A percentile compares a stretch with the other conserved stretches of the same genome.
Evolutionary conservation across 164 flowering plant genomes (phyloP).

Genomic region (Buxus sempervirens): DNA sequence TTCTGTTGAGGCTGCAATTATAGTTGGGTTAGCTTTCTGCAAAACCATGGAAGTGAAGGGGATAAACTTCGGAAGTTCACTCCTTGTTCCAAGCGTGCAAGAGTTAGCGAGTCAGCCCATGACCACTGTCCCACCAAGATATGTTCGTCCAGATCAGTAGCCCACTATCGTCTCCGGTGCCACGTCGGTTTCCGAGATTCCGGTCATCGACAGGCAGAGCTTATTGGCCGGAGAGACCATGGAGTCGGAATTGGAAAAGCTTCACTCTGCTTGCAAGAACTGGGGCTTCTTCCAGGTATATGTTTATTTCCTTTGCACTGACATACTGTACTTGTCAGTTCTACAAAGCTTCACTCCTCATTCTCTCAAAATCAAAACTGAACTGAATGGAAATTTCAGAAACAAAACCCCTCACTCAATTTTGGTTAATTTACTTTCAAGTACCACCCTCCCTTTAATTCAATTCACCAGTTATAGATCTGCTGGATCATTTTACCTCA

Average conservation of each 20-base stretch:
- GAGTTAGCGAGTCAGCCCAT: constrained; percentile 19
- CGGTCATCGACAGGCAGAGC: constrained; percentile 26
- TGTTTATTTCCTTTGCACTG: background rate
- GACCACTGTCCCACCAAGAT: constrained; percentile 15
- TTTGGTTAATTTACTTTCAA: background rate
- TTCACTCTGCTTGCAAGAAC: constrained; percentile 32
- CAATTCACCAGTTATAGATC: no score
- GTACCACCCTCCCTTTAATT: no score
- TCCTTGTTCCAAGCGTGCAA: constrained; percentile 25
- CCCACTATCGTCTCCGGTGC: constrained; percentile 6
- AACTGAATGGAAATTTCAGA: background rate
- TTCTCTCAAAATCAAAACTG: background rate
- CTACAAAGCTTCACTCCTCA: no score
- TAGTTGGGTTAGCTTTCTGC: background rate
- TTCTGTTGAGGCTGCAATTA: no score
- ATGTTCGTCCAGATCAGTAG: constrained; percentile 19
- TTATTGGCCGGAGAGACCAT: constrained; percentile 1
- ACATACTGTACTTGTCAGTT: no score
- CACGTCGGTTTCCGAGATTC: constrained; percentile 18
- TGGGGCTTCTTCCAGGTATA: constrained; percentile 48
- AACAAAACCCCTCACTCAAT: no score
- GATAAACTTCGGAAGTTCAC: constrained; percentile 10
- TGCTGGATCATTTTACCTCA: no score
- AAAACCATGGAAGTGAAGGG: background rate
- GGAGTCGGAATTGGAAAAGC: constrained; percentile 22